Evolutionary conservation across 139 green algal genomes (phyloP).

Genomic region (Micractinium conductrix): DNA sequence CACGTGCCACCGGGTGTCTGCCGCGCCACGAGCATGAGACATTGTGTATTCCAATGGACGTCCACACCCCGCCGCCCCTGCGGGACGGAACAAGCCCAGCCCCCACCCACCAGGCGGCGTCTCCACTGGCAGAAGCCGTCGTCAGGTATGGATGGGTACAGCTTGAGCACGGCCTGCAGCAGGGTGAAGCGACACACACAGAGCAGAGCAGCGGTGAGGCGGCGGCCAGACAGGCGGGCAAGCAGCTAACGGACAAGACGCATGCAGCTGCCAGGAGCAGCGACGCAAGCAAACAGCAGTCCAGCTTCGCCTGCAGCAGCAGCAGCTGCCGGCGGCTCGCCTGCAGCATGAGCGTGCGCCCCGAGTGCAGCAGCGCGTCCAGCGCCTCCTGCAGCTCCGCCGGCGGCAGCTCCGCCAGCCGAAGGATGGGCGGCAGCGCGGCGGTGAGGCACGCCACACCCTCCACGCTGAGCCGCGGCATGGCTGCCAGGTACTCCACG

Average conservation of each 20-base stretch:
- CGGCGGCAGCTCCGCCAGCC: slow-evolving; percentile 3
- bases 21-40: no score
- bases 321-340: neutral
- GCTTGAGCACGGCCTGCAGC: slow-evolving; percentile 26
- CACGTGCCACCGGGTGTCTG: no score
- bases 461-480: slow-evolving; percentile 8
- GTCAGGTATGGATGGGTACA: neutral
- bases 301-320: neutral
- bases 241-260: neutral
- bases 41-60: no score
- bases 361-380: slow-evolving; percentile 20
- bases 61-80: no score
- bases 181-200: neutral
- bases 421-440: slow-evolving; percentile 17
- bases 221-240: neutral
- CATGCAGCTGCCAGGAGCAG: neutral
- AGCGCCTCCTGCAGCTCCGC: neutral
- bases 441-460: slow-evolving; percentile 16
- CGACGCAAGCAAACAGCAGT: neutral
- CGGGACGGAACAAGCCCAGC: no score
- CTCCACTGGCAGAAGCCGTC: neutral
- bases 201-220: neutral
- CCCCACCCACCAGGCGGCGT: slow-evolving; percentile 7
- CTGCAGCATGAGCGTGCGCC: slow-evolving; percentile 29
- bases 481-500: slow-evolving; percentile 8